These are phyloP conservation scores for Albifimbria verrucaria DNA, from an alignment of 2,329 filamentous ascomycete species.

Conservation along the genomic window DNA sequence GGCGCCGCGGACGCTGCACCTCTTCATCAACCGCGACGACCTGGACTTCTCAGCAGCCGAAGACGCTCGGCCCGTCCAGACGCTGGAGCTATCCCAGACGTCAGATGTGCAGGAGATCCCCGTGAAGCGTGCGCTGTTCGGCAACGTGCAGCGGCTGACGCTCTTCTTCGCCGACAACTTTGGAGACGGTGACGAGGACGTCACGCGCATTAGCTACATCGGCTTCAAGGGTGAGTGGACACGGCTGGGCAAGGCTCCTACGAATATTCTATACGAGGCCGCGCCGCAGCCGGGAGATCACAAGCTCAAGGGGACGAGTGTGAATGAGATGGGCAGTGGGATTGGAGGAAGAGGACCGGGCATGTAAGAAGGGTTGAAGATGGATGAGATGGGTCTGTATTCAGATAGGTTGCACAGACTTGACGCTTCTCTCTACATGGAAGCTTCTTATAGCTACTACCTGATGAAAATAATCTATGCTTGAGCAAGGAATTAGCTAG, in stretches of 20 bases:
- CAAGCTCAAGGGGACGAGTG: slow-evolving; percentile 55
- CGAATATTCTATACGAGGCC: slow-evolving; percentile 88
- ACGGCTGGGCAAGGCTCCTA: slow-evolving; percentile 66
- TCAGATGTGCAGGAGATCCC: slow-evolving; percentile 82
- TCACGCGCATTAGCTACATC: slow-evolving; percentile 75
- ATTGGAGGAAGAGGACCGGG: slow-evolving; percentile 43
- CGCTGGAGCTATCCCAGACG: slow-evolving; percentile 72
- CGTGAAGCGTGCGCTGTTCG: slow-evolving; percentile 85
- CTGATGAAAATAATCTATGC: too few species aligned
- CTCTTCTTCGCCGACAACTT: slow-evolving; percentile 95
- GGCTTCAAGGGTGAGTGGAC: slow-evolving; percentile 96
- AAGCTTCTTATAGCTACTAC: too few species aligned
- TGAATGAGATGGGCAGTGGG: slow-evolving; percentile 53
- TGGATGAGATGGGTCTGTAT: too few species aligned
- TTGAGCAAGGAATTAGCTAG: not conserved
- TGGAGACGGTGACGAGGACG: slow-evolving; percentile 73
- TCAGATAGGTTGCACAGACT: too few species aligned
- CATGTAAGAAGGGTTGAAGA: slow-evolving; percentile 14
- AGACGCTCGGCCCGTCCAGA: slow-evolving; percentile 69
- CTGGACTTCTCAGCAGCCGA: slow-evolving; percentile 79
- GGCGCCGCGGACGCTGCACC: slow-evolving; percentile 78
- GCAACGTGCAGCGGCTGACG: slow-evolving; percentile 74
- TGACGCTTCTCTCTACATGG: too few species aligned
- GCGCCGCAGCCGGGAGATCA: slow-evolving; percentile 91
- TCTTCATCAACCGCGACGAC: slow-evolving; percentile 84